Conservation (phyloP, 2,329 filamentous ascomycete genomes). For the Calonectria naviculata region DNA sequence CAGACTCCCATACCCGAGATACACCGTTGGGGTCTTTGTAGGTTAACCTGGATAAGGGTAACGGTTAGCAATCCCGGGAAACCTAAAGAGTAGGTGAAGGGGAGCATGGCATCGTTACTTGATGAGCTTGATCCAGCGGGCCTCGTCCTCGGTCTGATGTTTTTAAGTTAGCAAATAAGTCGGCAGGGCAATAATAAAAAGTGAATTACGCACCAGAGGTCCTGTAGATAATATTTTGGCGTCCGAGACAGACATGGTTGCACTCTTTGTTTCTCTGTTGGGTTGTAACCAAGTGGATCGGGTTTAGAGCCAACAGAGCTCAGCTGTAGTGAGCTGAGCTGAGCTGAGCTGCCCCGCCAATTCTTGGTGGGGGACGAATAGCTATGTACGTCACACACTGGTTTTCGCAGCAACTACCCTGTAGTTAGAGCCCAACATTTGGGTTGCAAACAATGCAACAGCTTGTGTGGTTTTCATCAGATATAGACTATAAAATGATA, state of each 20-base stretch:
- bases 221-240: constrained; percentile 56
- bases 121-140: constrained; percentile 69
- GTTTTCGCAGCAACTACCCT: constrained; percentile 30
- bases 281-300: constrained; percentile 12
- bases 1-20: constrained; percentile 76
- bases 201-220: constrained; percentile 53
- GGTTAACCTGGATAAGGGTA: constrained; percentile 57
- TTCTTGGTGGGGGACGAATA: constrained; percentile 28
- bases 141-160: constrained; percentile 60
- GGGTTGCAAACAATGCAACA: too few relatives aligned
- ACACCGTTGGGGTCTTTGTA: constrained; percentile 73
- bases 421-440: not conserved
- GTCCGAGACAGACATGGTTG: constrained; percentile 53
- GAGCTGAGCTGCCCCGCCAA: constrained; percentile 22
- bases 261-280: not conserved
- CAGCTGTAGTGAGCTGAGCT: not conserved
- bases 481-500: too few relatives aligned
- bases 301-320: constrained; percentile 8
- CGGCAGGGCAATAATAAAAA: not conserved
- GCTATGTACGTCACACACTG: constrained; percentile 18
- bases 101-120: constrained; percentile 60
- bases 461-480: too few relatives aligned
- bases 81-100: not conserved
- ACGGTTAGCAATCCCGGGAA: constrained; percentile 10
- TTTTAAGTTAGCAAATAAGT: not conserved